phyloP scores from a whole-genome alignment of 345 rosid species.

The Viola odorata region DNA sequence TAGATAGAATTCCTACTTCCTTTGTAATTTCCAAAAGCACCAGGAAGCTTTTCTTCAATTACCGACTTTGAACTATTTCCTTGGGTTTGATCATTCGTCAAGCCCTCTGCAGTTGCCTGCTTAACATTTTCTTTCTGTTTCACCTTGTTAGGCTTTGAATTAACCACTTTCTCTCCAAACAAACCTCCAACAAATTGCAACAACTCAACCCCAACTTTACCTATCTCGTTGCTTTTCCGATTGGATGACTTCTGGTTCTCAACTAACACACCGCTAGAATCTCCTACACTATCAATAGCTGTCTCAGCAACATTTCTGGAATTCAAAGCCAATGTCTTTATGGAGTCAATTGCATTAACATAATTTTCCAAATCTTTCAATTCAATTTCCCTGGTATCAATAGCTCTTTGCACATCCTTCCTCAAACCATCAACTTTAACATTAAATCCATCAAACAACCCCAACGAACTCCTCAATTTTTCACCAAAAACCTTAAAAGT shows the following conservation, averaged over 20 bases:
- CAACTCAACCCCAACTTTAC: conserved; percentile 30
- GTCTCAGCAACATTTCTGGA: conserved; percentile 32
- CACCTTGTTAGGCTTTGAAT: conserved; percentile 29
- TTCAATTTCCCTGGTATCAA: conserved; percentile 39
- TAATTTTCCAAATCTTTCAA: conserved; percentile 38
- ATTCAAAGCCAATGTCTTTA: conserved; percentile 32
- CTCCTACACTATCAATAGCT: conserved; percentile 22
- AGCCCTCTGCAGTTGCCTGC: conserved; percentile 20
- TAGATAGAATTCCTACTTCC: conserved; percentile 6
- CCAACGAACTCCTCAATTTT: conserved; percentile 31
- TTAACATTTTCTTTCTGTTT: conserved; percentile 32
- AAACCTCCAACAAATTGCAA: conserved; percentile 32
- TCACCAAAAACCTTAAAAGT: conserved; percentile 30
- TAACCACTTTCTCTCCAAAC: conserved; percentile 31
- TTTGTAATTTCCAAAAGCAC: conserved; percentile 9
- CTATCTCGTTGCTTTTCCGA: conserved; percentile 36
- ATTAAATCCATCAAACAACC: conserved; percentile 42
- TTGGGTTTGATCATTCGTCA: conserved; percentile 20
- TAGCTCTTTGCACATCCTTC: conserved; percentile 36
- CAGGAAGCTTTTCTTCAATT: conserved; percentile 14
- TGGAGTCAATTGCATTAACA: conserved; percentile 35
- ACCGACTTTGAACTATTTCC: conserved; percentile 20
- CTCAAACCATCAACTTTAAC: conserved; percentile 33
- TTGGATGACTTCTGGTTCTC: conserved; percentile 32
- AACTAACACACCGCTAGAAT: conserved; percentile 9